Base-by-base conservation (phyloP, 2,329 filamentous ascomycete genomes). In the Aspergillus sp. region DNA sequence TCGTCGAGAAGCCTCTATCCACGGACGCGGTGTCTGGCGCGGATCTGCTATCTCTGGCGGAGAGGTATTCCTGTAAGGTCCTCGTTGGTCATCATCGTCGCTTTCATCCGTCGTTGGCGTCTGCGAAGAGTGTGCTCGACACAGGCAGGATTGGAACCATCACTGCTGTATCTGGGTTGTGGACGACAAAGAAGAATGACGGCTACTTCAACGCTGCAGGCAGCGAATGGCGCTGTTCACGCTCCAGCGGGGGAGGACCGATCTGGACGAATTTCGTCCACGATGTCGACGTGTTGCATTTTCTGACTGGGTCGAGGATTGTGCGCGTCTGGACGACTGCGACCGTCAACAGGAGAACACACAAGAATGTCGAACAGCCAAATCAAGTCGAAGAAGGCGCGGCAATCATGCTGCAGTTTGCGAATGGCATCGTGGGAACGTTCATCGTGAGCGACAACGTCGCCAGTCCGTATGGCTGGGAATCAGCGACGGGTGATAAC, bases 201-300 rank as follows among this genome's bases (percentile, higher is more conserved):
- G 30, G 28, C 6, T 46, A 46, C 28, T 46, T 33, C 12, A 26
- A 19, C 9, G 28, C 27, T 5, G 39, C 39, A 10, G n/a, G 19
- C 4, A 19, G 19, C n/a, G 19, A 30, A 9, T 46, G 44, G 44
- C 39, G 44, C 7, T 28, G 12, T 7, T 40, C 38, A 4, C 42
- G 44, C 5, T 42, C 44, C 26, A 34, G 39, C 7, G 47, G 47
- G 6, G 47, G 47, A n/a, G 47, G 47, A 1, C 44, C 44, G 7
- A 44, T 49, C 8, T 47, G 44, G 44, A 49, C 44, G 1, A 49
- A 49, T 19, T 47, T 49, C 13, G 39, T 49, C 9, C 47, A 49
- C 26, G 47, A 49, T 29, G 42, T 49, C 13, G 47, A 49, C 32
- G 42, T 44, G 6, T 33, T 47, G 1, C 47, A 49, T 26, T 49